Evolutionary conservation across 495 filamentous ascomycete species (phyloP), one percentile per base, ranked within the genome.

Genomic region (Penicillium alfredii): DNA sequence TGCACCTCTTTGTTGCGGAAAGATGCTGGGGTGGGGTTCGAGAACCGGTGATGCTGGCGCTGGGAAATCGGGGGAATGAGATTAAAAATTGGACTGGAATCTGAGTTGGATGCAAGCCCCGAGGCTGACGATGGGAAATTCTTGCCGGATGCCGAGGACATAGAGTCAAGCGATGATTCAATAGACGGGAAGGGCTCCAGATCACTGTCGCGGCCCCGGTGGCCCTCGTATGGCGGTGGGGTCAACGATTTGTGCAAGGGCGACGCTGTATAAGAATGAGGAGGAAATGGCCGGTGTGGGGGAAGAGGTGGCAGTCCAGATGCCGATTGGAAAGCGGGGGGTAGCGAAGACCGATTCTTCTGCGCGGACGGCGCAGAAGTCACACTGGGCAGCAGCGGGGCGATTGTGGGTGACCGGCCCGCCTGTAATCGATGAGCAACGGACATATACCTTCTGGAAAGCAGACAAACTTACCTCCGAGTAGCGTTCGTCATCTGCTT

Each of bases 191-290:
- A 92, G 19, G 85, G 83, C 18, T 88, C 83, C 32, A 73, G 68
- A 30, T 72, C 79, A 45, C 74, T 78, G 29, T 69, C 66, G 21
- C 67, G 65, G 35, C 47, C 47, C 41, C 68, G 64, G 34, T 69
- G 74, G 30, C 66, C 64, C 53, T 86, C 81, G 11, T 77, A 76
- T 3, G 86, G 84, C 35, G 86, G 78, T 1, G 79, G 88, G 3
- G 88, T 94, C 38, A 94, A 73, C 17, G 87, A 80, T 61, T 84
- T 84, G 56, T 89, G 83, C 32, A 94, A 62, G 17, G 88, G 88
- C 12, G 88, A 94, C 21, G 87, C 86, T 49, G 86, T 77, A 55
- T 92, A 94, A 12, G 74, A 79, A 45, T 83, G 76, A 42, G 80
- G 81, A 28, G 82, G 76, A 44, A 60, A 74, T 4, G 49, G 61